Base-by-base conservation (phyloP, 805 yeast genomes). In the Helenozyma rhizophorensis region DNA sequence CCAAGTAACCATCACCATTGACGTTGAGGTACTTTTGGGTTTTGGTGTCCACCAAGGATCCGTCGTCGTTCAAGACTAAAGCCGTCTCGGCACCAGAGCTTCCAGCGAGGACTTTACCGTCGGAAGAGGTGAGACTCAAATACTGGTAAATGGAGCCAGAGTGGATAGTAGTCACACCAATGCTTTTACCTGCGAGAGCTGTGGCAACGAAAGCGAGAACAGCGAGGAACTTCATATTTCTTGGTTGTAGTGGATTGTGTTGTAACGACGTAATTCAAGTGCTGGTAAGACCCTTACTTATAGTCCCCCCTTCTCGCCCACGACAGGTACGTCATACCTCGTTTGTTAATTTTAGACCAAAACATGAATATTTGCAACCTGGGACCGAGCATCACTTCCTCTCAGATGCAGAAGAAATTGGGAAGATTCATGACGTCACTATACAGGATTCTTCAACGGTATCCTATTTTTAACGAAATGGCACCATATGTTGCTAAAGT, bases 131-230 rank as follows among this genome's bases (percentile, higher is more conserved):
- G 36, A 23, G 32, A 30, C 14, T 21, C 9, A 30, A 21, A 40
- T 49, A 54, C 24, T 56, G 62, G 47, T 43, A 51, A 7, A 27
- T 33, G 8, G 58, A 43, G 9, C 58, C 62, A 7, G 60, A 55
- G 26, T 49, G 47, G 22, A 55, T 51, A 19, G 49, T 36, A 19
- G 52, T 31, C 12, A 50, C 40, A 16, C 38, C 28, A 34, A 56
- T 43, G 13, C 45, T 32, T 31, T 40, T 42, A 9, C 50, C 54
- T 13, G 60, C 55, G 17, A 48, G 33, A 19, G 57, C 59, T 23
- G 52, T 34, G 35, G 58, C 44, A 33, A 47, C 41, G 15, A 54
- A 21, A 22, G 54, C 34, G 28, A 51, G 36, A 25, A 48, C 32
- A 7, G 54, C 45, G 19, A 53, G 24, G 31, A 21, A 19, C 26